These are phyloP conservation scores for Hyphopichia buzzinii DNA, from an alignment of 1,139 yeast species.

Conservation along the genomic window DNA sequence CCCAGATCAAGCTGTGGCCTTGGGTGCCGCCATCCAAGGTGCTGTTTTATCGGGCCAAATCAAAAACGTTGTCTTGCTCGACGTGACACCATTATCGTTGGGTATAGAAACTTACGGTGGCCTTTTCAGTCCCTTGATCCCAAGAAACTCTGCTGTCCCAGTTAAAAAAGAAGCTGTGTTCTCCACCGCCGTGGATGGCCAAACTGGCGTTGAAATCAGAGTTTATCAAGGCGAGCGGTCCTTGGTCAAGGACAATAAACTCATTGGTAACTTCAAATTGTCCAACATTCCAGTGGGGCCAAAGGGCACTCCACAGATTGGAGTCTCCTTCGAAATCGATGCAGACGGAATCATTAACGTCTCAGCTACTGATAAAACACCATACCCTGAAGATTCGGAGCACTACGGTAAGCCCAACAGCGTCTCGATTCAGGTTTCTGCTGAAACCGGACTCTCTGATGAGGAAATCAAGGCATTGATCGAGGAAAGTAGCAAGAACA, in stretches of 20 bases:
- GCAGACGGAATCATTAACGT: slow-evolving; percentile 83
- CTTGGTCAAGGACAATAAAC: slow-evolving; percentile 66
- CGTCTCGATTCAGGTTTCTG: slow-evolving; percentile 67
- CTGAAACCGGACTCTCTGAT: slow-evolving; percentile 65
- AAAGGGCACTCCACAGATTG: slow-evolving; percentile 77
- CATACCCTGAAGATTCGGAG: slow-evolving; percentile 34
- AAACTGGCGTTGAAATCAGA: slow-evolving; percentile 74
- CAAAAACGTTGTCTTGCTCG: slow-evolving; percentile 68
- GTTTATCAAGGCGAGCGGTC: slow-evolving; percentile 81
- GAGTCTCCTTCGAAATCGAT: slow-evolving; percentile 71
- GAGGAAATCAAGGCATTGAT: slow-evolving; percentile 59
- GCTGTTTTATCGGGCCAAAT: slow-evolving; percentile 71
- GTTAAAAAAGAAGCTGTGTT: slow-evolving; percentile 68
- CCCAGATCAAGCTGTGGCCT: slow-evolving; percentile 83
- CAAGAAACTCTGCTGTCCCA: slow-evolving; percentile 76
- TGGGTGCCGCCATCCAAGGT: slow-evolving; percentile 85
- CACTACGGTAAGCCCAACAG: slow-evolving; percentile 31
- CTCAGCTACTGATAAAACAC: slow-evolving; percentile 64
- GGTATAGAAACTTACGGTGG: slow-evolving; percentile 87
- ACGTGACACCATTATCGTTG: slow-evolving; percentile 74
- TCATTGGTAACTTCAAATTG: slow-evolving; percentile 70
- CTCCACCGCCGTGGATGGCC: slow-evolving; percentile 85
- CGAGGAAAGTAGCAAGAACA: slow-evolving; percentile 46
- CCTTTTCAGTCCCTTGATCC: slow-evolving; percentile 70
- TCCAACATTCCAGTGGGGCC: slow-evolving; percentile 68